These are phyloP conservation scores for Hymenoscyphus fructigenus DNA, from an alignment of 2,329 filamentous ascomycete species.

Conservation along the genomic window DNA sequence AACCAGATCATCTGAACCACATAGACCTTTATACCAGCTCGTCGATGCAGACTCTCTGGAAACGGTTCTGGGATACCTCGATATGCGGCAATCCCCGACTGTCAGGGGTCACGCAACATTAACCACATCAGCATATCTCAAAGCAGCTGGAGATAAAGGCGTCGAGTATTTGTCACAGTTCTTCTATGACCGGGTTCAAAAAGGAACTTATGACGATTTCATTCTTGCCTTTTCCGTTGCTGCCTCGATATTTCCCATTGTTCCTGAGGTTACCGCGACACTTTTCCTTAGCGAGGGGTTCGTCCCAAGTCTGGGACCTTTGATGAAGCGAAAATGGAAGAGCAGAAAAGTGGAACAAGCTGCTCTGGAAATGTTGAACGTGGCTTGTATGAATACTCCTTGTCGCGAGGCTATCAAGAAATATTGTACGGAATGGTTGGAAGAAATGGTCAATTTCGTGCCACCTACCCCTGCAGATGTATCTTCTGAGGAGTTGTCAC, in stretches of 20 bases:
- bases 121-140: slow-evolving; percentile 79
- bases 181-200: slow-evolving; percentile 68
- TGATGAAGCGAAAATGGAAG: slow-evolving; percentile 80
- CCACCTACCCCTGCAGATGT: slow-evolving; percentile 50
- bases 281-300: slow-evolving; percentile 91
- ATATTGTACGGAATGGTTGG: slow-evolving; percentile 83
- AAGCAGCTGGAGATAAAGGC: slow-evolving; percentile 70
- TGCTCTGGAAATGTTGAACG: slow-evolving; percentile 85
- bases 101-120: slow-evolving; percentile 81
- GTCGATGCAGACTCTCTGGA: slow-evolving; percentile 77
- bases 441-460: slow-evolving; percentile 75
- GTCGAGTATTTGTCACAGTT: slow-evolving; percentile 69
- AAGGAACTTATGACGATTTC: slow-evolving; percentile 81
- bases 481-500: slow-evolving; percentile 15
- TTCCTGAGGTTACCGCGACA: slow-evolving; percentile 69
- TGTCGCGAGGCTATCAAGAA: slow-evolving; percentile 84
- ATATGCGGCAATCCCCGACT: slow-evolving; percentile 72
- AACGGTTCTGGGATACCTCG: slow-evolving; percentile 81
- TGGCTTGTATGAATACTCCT: slow-evolving; percentile 79
- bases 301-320: slow-evolving; percentile 69
- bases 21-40: slow-evolving; percentile 47
- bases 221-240: slow-evolving; percentile 94
- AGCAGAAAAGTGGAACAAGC: slow-evolving; percentile 83
- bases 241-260: slow-evolving; percentile 81
- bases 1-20: slow-evolving; percentile 26